Conservation (phyloP, 495 filamentous ascomycete species). For the Daldinia loculata region DNA sequence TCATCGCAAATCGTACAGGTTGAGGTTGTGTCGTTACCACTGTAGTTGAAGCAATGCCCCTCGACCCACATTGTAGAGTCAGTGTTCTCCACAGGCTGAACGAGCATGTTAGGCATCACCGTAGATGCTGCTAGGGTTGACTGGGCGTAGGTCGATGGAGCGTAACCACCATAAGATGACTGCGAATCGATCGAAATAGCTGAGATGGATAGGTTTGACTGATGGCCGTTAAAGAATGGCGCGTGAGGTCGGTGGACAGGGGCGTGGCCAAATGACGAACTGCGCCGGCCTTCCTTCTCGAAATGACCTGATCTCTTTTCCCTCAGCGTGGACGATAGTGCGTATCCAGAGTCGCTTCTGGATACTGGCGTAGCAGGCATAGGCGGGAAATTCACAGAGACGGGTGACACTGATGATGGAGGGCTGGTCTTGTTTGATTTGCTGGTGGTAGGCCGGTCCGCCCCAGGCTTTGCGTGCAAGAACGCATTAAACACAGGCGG, state of each 20-base stretch:
- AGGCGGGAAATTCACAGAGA: conserved; percentile 80
- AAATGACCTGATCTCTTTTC: conserved; percentile 97
- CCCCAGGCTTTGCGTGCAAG: conserved; percentile 74
- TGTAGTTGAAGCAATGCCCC: conserved; percentile 87
- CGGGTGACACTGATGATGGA: conserved; percentile 85
- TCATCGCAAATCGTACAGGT: conserved; percentile 91
- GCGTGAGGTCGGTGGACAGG: conserved; percentile 81
- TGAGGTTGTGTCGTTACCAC: conserved; percentile 69
- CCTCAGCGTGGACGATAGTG: conserved; percentile 80
- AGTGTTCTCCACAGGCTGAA: conserved; percentile 85
- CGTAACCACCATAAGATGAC: conserved; percentile 80
- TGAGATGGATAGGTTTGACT: conserved; percentile 82
- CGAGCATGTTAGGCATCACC: conserved; percentile 88
- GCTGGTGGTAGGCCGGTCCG: conserved; percentile 82
- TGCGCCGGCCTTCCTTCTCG: conserved; percentile 81
- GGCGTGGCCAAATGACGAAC: conserved; percentile 83
- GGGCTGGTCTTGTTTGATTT: conserved; percentile 80
- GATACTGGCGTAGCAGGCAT: conserved; percentile 77
- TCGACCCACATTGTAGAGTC: conserved; percentile 92
- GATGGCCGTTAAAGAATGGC: conserved; percentile 81
- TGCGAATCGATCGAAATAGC: conserved; percentile 79
- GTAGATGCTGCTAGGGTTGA: conserved; percentile 98
- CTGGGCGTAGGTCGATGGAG: conserved; percentile 93
- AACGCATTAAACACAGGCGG: conserved; percentile 87
- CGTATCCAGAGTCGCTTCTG: conserved; percentile 89